These are phyloP conservation scores for Pythium folliculosum DNA, from an alignment of 352 stramenopile species.

Conservation along the genomic window DNA sequence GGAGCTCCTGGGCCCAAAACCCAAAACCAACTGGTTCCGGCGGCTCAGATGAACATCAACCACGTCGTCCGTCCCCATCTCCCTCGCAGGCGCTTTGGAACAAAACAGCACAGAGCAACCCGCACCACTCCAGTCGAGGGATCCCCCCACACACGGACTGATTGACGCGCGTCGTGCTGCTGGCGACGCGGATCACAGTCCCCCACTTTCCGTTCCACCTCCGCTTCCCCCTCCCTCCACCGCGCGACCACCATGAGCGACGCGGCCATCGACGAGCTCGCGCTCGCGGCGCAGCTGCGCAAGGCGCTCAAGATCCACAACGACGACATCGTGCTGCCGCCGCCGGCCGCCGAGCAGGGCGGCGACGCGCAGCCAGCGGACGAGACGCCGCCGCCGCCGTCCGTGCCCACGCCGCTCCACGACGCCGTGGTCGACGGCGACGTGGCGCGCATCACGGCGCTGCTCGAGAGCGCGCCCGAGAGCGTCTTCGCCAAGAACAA, in stretches of 20 bases:
- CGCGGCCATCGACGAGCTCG: conserved; percentile 19
- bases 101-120: no score
- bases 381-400: conserved; percentile 5
- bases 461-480: conserved; percentile 22
- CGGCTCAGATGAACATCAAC: conserved; percentile 15
- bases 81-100: no score
- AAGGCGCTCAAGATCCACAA: conserved; percentile 28
- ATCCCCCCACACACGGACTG: no score
- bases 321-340: conserved; percentile 11
- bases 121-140: no score
- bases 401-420: conserved; percentile 26
- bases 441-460: conserved; percentile 12
- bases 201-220: neutral
- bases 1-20: neutral
- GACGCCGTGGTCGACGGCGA: conserved; percentile 30
- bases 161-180: neutral
- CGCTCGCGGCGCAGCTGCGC: conserved; percentile 31
- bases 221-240: neutral
- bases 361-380: neutral
- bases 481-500: conserved; percentile 30
- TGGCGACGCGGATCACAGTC: no score
- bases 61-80: neutral
- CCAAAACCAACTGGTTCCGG: conserved; percentile 10
- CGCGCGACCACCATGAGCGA: conserved; percentile 2
- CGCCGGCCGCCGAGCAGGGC: conserved; percentile 1